phyloP scores from a whole-genome alignment of 176 grass and related monocot genomes.

The Raddia guianensis region DNA sequence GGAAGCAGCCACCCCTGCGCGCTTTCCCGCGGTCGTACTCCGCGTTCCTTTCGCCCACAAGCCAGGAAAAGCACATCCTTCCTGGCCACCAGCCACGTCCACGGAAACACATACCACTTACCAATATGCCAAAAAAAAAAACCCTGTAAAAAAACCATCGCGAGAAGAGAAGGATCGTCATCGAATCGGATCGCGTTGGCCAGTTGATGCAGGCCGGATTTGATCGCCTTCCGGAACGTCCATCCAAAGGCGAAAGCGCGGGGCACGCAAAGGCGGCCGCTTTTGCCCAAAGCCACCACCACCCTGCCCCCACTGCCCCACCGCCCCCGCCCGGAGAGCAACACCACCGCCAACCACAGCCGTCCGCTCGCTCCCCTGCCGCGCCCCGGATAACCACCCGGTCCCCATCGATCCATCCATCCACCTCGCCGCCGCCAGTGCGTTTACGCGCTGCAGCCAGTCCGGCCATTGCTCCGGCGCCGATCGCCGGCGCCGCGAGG shows the following conservation, averaged over 20 bases:
- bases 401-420: background rate
- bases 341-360: background rate
- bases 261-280: background rate
- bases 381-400: background rate
- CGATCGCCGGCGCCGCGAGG: no score
- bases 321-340: background rate
- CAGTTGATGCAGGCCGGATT: conserved; percentile 4
- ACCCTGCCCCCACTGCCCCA: background rate
- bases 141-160: background rate
- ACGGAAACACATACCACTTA: no score
- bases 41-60: background rate
- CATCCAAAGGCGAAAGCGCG: conserved; percentile 9
- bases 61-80: conserved; percentile 13
- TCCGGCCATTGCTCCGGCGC: no score
- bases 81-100: no score
- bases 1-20: conserved; percentile 12
- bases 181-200: conserved; percentile 1
- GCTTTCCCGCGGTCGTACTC: background rate
- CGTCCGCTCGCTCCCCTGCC: no score
- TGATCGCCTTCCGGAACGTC: conserved; percentile 35
- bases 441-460: no score
- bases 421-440: background rate
- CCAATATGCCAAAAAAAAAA: background rate
- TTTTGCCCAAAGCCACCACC: conserved; percentile 42
- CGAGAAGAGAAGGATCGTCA: background rate